These are phyloP conservation scores for Posidonia australis DNA, from an alignment of 106 monocot species.

Conservation along the genomic window DNA sequence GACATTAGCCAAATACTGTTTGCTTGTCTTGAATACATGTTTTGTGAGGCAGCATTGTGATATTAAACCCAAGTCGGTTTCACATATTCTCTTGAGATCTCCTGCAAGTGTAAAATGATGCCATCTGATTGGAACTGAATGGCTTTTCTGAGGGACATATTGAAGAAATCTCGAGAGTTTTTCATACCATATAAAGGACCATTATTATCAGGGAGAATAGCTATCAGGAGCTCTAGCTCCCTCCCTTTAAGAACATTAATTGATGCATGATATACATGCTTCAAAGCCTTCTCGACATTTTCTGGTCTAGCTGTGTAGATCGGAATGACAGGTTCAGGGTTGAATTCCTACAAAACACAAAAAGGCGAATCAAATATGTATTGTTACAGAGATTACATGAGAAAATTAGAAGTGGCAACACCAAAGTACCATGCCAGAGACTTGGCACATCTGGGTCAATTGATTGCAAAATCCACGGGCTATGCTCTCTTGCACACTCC, in stretches of 20 bases:
- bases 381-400: neutral
- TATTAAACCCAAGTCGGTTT: slow-evolving; percentile 65
- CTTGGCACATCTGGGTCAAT: slow-evolving; percentile 42
- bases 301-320: slow-evolving; percentile 24
- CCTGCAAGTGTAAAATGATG: slow-evolving; percentile 22
- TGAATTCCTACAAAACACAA: slow-evolving; percentile 28
- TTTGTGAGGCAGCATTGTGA: slow-evolving; percentile 68
- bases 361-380: neutral
- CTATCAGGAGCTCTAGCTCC: slow-evolving; percentile 33
- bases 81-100: slow-evolving; percentile 66
- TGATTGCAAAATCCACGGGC: slow-evolving; percentile 35
- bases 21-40: slow-evolving; percentile 39
- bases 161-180: neutral
- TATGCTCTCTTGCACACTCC: slow-evolving; percentile 31
- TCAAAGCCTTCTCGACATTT: slow-evolving; percentile 30
- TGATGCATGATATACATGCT: slow-evolving; percentile 28
- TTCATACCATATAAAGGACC: slow-evolving; percentile 38
- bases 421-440: slow-evolving; percentile 36
- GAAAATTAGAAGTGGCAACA: neutral
- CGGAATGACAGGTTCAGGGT: slow-evolving; percentile 29
- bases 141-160: neutral
- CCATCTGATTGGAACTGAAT: neutral
- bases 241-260: slow-evolving; percentile 10
- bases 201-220: slow-evolving; percentile 39
- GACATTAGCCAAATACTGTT: slow-evolving; percentile 66